phyloP scores from a whole-genome alignment of 352 stramenopile genomes.

The Globisporangium viniferum region DNA sequence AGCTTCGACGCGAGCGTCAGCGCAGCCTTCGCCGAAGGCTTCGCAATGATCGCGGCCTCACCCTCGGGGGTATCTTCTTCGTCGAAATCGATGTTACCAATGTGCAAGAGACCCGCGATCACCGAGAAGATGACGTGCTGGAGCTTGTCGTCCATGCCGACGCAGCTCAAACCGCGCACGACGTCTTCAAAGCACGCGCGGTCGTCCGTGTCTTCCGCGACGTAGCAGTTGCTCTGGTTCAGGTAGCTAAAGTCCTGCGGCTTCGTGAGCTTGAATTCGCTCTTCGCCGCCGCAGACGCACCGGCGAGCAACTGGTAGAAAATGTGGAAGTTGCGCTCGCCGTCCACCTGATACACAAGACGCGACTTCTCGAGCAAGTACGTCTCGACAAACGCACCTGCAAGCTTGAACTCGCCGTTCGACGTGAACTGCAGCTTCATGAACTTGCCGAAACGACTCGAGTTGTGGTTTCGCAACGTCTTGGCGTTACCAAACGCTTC shows the following conservation, averaged over 20 bases:
- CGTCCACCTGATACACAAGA: slow-evolving; percentile 85
- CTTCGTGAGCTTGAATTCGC: slow-evolving; percentile 68
- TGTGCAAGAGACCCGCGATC: slow-evolving; percentile 92
- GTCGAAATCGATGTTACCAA: slow-evolving; percentile 96
- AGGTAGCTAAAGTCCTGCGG: slow-evolving; percentile 91
- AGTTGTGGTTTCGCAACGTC: slow-evolving; percentile 95
- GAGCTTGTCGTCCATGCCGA: slow-evolving; percentile 66
- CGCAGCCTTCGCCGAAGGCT: slow-evolving; percentile 58
- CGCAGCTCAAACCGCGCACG: slow-evolving; percentile 66
- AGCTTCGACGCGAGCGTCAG: slow-evolving; percentile 53
- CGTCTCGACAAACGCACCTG: slow-evolving; percentile 84
- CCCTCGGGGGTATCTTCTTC: slow-evolving; percentile 84
- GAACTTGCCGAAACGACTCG: slow-evolving; percentile 94
- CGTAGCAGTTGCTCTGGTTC: slow-evolving; percentile 92
- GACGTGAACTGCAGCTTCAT: slow-evolving; percentile 94
- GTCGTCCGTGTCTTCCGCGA: slow-evolving; percentile 92
- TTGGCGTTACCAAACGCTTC: slow-evolving; percentile 96
- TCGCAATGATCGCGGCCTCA: slow-evolving; percentile 74
- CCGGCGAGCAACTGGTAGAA: slow-evolving; percentile 92
- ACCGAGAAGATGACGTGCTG: slow-evolving; percentile 90
- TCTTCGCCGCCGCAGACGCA: slow-evolving; percentile 42
- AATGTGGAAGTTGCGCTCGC: slow-evolving; percentile 95
- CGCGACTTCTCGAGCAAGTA: slow-evolving; percentile 88
- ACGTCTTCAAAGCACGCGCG: slow-evolving; percentile 73
- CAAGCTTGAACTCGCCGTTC: slow-evolving; percentile 80